These are phyloP conservation scores for Penicillium psychrofluorescens DNA, from an alignment of 495 filamentous ascomycete species.

Conservation along the genomic window DNA sequence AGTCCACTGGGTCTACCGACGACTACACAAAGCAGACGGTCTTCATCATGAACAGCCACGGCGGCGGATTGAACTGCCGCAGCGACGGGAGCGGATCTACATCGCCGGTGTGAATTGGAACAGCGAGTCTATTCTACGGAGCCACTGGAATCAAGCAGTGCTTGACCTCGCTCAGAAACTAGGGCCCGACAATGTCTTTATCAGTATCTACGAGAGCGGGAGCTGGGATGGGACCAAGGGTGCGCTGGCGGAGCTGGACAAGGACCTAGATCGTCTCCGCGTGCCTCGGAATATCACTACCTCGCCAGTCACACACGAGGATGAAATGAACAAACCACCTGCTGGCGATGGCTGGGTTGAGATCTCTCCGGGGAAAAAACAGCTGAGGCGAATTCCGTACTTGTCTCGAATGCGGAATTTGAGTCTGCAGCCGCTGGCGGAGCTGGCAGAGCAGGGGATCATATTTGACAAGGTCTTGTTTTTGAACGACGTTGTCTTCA, in stretches of 20 bases:
- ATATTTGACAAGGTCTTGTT: conserved; percentile 65
- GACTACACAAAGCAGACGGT: conserved; percentile 10
- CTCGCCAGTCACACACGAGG: conserved; percentile 45
- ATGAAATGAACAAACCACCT: conserved; percentile 39
- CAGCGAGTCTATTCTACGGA: conserved; percentile 53
- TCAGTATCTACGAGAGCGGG: conserved; percentile 64
- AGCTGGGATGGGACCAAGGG: conserved; percentile 65
- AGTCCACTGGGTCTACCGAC: conserved; percentile 14
- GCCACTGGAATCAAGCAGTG: conserved; percentile 55
- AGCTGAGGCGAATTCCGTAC: conserved; percentile 63
- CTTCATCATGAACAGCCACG: conserved; percentile 11
- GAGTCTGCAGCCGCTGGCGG: conserved; percentile 38
- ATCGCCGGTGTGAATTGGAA: conserved; percentile 68
- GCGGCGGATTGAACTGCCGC: conserved; percentile 4
- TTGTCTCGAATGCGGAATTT: conserved; percentile 56
- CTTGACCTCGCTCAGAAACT: conserved; percentile 47
- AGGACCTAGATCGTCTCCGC: conserved; percentile 41
- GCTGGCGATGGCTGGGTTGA: conserved; percentile 50
- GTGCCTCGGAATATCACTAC: conserved; percentile 49
- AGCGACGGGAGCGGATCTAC: conserved; percentile 43
- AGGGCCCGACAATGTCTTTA: conserved; percentile 60
- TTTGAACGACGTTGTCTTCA: conserved; percentile 71
- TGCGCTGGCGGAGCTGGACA: conserved; percentile 53
- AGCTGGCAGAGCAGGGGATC: conserved; percentile 35
- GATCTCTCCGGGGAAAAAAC: conserved; percentile 39